These are phyloP conservation scores for Arthroderma sp. DNA, from an alignment of 2,329 filamentous ascomycete genomes.

Conservation along the genomic window DNA sequence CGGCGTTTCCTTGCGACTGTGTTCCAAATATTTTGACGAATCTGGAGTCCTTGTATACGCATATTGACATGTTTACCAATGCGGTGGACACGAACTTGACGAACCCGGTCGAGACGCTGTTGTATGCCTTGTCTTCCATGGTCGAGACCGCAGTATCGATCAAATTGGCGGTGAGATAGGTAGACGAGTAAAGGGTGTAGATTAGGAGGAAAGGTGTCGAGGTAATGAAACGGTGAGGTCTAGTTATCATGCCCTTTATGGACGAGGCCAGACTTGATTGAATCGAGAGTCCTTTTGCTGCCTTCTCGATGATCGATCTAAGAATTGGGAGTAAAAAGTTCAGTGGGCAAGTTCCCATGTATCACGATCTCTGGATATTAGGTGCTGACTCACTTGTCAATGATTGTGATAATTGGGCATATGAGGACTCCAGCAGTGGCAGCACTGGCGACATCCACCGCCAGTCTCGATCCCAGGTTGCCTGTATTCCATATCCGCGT, in stretches of 20 bases:
- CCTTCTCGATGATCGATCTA: slow-evolving; percentile 41
- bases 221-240: slow-evolving; percentile 34
- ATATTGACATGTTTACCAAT: slow-evolving; percentile 70
- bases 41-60: slow-evolving; percentile 79
- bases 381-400: slow-evolving; percentile 64
- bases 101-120: slow-evolving; percentile 56
- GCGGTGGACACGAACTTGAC: slow-evolving; percentile 72
- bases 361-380: no score
- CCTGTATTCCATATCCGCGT: slow-evolving; percentile 57
- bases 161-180: slow-evolving; percentile 77
- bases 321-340: neutral
- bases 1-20: slow-evolving; percentile 18
- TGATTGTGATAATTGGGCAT: slow-evolving; percentile 73
- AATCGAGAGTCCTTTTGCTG: slow-evolving; percentile 35
- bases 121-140: slow-evolving; percentile 44
- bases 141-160: slow-evolving; percentile 73
- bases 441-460: slow-evolving; percentile 57
- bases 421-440: slow-evolving; percentile 61
- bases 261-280: slow-evolving; percentile 30
- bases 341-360: no score
- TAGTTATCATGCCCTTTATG: slow-evolving; percentile 29
- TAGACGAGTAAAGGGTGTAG: slow-evolving; percentile 64
- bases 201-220: slow-evolving; percentile 40
- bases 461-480: slow-evolving; percentile 54
- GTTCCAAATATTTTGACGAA: slow-evolving; percentile 76